phyloP scores from a whole-genome alignment of 257 asterid genomes.

The Rehmannia glutinosa region DNA sequence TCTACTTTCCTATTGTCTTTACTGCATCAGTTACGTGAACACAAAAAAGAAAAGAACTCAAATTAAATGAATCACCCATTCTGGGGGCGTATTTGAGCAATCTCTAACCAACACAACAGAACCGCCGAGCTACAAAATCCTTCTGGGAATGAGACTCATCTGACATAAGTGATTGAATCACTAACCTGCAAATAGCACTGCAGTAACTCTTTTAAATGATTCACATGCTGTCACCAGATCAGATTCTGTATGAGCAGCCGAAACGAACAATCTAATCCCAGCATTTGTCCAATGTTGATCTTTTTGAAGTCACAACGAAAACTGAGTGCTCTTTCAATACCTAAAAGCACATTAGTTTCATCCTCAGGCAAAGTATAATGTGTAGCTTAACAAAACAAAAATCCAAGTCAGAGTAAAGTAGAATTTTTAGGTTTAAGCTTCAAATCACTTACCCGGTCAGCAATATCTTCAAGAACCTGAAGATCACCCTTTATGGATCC shows the following conservation, averaged over 20 bases:
- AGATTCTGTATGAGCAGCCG: slow-evolving; percentile 67
- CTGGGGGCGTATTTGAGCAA: not conserved
- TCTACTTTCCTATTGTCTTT: no score
- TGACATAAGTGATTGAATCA: slow-evolving; percentile 5
- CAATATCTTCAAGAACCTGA: slow-evolving; percentile 50
- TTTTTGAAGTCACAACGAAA: slow-evolving; percentile 51
- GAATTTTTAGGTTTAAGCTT: not conserved
- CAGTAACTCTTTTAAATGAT: slow-evolving; percentile 45
- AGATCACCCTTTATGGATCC: slow-evolving; percentile 59
- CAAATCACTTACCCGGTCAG: slow-evolving; percentile 39
- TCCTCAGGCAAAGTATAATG: not conserved
- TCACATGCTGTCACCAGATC: no score
- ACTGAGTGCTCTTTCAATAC: slow-evolving; percentile 56
- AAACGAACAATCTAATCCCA: slow-evolving; percentile 57
- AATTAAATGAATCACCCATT: not conserved
- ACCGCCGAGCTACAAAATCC: not conserved
- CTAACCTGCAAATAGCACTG: slow-evolving; percentile 31
- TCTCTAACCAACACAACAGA: not conserved
- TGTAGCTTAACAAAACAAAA: not conserved
- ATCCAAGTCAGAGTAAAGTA: not conserved
- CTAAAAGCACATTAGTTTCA: slow-evolving; percentile 27
- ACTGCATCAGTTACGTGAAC: not conserved
- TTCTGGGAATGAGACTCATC: not conserved
- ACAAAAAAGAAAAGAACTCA: not conserved
- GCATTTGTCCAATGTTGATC: slow-evolving; percentile 64